Evolutionary conservation across 148 eudicot species (phyloP).

Genomic region (Rhododendron molle): DNA sequence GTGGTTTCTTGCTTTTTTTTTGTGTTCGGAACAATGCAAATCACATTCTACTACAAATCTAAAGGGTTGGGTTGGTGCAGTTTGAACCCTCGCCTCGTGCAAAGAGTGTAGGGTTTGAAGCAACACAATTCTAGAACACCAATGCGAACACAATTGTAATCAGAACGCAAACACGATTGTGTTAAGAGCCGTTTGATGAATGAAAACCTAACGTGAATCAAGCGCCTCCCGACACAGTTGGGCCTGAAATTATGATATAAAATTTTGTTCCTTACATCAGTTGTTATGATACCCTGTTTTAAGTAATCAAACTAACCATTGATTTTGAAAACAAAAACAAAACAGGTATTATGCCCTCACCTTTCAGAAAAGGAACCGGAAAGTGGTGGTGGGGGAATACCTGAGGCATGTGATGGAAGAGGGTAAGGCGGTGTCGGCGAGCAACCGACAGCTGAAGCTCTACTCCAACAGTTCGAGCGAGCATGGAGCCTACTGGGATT

Average conservation of each 20-base stretch:
- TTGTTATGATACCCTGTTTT: too few relatives aligned
- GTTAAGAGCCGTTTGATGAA: neutral
- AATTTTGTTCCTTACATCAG: neutral
- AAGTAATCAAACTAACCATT: neutral
- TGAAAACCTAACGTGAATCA: neutral
- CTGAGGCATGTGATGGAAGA: constrained; percentile 33
- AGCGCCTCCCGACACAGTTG: neutral
- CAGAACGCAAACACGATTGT: neutral
- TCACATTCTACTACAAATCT: too few relatives aligned
- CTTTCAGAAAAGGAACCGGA: neutral
- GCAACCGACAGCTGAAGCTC: constrained; percentile 32
- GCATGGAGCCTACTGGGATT: constrained; percentile 28
- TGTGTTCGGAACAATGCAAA: too few relatives aligned
- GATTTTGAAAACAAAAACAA: neutral
- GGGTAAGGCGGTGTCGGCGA: constrained; percentile 29
- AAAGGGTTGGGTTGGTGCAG: too few relatives aligned
- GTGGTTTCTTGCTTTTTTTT: neutral
- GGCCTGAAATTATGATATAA: neutral
- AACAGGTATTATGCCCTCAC: neutral
- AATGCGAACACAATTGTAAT: constrained; percentile 17
- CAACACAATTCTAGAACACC: constrained; percentile 14
- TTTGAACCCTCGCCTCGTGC: too few relatives aligned
- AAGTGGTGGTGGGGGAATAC: constrained; percentile 15
- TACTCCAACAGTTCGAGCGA: constrained; percentile 27
- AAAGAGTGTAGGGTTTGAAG: too few relatives aligned